Percentiles rank a stretch among this genome's conserved stretches.
Evolutionary conservation across 2,329 filamentous ascomycete genomes (phyloP).

Genomic region (Colletotrichum abscissum): DNA sequence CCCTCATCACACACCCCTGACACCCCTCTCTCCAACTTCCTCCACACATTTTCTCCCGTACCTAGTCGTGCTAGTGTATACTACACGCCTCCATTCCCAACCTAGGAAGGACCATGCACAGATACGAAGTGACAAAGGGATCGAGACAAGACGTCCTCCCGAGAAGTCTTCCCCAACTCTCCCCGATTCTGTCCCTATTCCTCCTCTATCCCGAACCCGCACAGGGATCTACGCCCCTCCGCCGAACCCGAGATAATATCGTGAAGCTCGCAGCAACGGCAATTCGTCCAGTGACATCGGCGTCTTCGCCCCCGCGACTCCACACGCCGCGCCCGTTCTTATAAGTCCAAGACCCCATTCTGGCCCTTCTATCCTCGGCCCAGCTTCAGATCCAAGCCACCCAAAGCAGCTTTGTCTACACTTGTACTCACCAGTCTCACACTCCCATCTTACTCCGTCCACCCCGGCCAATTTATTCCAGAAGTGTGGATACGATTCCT

Average conservation of each 20-base stretch:
- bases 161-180: not conserved
- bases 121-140: slow-evolving; percentile 6
- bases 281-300: slow-evolving; percentile 16
- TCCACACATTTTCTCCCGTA: not conserved
- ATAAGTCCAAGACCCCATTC: slow-evolving; percentile 34
- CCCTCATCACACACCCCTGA: not conserved
- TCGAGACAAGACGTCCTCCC: not conserved
- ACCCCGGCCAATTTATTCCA: slow-evolving; percentile 2
- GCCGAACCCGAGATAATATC: slow-evolving; percentile 34
- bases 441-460: not conserved
- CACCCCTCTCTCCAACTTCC: not conserved
- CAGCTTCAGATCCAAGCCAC: slow-evolving; percentile 29
- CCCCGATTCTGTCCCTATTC: slow-evolving; percentile 18
- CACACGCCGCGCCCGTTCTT: slow-evolving; percentile 33
- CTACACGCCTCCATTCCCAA: not conserved
- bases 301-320: slow-evolving; percentile 32
- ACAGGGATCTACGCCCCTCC: slow-evolving; percentile 24
- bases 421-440: not conserved
- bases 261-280: slow-evolving; percentile 28
- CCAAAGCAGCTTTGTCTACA: slow-evolving; percentile 26
- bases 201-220: slow-evolving; percentile 30
- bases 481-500: slow-evolving; percentile 30
- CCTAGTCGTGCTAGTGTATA: not conserved
- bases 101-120: not conserved
- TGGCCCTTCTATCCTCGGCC: slow-evolving; percentile 34